These are phyloP conservation scores for Hura crepitans DNA, from an alignment of 441 rosid genomes.

Conservation along the genomic window DNA sequence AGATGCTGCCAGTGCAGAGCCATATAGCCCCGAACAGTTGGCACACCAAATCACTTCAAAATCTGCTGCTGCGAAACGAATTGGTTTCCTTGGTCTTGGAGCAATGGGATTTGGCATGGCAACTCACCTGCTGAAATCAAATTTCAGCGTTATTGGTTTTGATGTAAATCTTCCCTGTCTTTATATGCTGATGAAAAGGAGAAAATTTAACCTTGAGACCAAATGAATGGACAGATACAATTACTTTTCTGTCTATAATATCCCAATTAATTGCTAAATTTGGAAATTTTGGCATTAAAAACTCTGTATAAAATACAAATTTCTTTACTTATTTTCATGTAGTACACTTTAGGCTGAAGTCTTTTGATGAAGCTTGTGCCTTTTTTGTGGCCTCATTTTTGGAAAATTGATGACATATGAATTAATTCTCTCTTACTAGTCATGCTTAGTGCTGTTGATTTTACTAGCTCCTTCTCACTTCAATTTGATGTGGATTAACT, in stretches of 20 bases:
- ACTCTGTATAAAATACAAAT: no score
- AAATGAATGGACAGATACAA: neutral
- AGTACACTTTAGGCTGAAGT: neutral
- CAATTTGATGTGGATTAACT: neutral
- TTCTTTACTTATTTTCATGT: neutral
- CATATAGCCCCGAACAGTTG: slow-evolving; percentile 66
- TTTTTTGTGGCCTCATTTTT: neutral
- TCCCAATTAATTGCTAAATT: no score
- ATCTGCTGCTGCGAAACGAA: slow-evolving; percentile 51
- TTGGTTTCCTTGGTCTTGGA: slow-evolving; percentile 95
- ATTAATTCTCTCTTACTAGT: slow-evolving; percentile 3
- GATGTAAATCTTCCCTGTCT: slow-evolving; percentile 52
- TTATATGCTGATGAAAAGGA: slow-evolving; percentile 8
- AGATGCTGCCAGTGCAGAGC: slow-evolving; percentile 59
- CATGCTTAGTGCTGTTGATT: neutral
- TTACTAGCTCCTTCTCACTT: neutral
- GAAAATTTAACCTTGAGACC: slow-evolving; percentile 8
- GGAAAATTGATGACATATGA: neutral
- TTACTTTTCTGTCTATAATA: neutral
- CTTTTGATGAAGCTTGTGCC: neutral
- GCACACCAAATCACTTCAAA: slow-evolving; percentile 51
- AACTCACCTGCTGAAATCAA: slow-evolving; percentile 64
- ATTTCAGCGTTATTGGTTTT: slow-evolving; percentile 64
- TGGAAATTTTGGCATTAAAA: no score
- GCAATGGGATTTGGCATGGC: slow-evolving; percentile 99